These are phyloP conservation scores for Rhynchospora pubera DNA, from an alignment of 176 grass and related monocot genomes.

Conservation along the genomic window DNA sequence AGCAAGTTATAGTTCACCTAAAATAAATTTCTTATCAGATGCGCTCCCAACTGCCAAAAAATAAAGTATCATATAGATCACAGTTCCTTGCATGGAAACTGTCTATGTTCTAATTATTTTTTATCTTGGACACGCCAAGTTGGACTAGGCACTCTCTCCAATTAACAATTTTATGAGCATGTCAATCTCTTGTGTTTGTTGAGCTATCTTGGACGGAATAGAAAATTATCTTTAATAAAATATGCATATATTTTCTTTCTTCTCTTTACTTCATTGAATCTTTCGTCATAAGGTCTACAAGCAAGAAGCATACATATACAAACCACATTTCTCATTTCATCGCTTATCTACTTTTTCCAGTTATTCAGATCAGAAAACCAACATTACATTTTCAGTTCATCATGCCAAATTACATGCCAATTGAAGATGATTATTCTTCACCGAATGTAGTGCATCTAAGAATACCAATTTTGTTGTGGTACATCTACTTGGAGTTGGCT, in stretches of 20 bases:
- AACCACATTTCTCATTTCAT: not conserved
- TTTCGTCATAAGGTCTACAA: not conserved
- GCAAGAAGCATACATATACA: slow-evolving; percentile 3
- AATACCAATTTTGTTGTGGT: slow-evolving; percentile 19
- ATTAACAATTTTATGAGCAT: not conserved
- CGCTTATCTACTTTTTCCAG: not conserved
- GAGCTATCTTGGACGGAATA: not conserved
- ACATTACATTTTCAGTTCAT: not conserved
- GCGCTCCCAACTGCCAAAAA: not conserved
- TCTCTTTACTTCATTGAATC: not conserved
- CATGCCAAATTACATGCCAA: slow-evolving; percentile 3
- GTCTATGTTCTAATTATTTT: not conserved
- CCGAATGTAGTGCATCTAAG: slow-evolving; percentile 2
- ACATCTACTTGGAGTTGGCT: slow-evolving; percentile 9
- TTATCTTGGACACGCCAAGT: not conserved
- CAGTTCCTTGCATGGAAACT: not conserved
- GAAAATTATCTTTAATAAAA: not conserved
- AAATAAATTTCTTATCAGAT: not conserved
- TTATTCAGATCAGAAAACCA: not conserved
- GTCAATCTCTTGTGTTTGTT: not conserved
- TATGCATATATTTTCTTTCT: not conserved
- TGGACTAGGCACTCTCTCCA: not conserved
- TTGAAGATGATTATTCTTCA: slow-evolving; percentile 2
- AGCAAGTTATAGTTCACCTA: not conserved
- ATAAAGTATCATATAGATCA: not conserved